Evolutionary conservation across 108 stramenopile genomes (phyloP), one percentile per base, ranked within the genome.

Genomic region (Mediolabrus comicus): DNA sequence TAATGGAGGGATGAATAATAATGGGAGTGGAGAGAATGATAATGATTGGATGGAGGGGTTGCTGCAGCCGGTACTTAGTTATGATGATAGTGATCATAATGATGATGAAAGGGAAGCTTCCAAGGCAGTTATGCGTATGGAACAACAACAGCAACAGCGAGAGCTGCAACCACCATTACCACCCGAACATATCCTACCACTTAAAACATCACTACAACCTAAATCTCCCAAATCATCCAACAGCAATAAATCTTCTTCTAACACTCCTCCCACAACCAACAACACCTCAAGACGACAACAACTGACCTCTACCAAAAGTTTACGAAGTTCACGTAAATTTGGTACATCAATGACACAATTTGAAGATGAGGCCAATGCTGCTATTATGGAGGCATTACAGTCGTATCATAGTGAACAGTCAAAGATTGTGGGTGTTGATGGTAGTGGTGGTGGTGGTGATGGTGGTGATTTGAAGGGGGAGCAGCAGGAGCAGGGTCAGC

Each of bases 331-430:
- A 41, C 24, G 25, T 2, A 39, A 28, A 9, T 14, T 26, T 13
- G 43, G 34, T n/a, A 63, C 30, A 54, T 61, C 62, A 10, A 28
- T 35, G 0, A 29, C 62, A 17, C 68, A 77, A 59, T 77, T 77
- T 34, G 68, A 65, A 31, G 46, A 77, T 43, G 76, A 77, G 62
- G 76, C 69, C 29, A 68, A 77, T 36, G 16, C 31, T n/a, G 68
- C 61, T 1, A 77, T 77, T 65, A 41, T 77, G 4, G 43, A 54
- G 36, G 76, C 76, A 13, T 11, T 77, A 29, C 28, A 56, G 0
- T 28, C 16, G 19, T 53, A 76, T 31, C 53, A 63, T 32, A 34
- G 62, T 27, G 36, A 26, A 7, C 38, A 39, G 38, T 13, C 10
- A n/a, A n/a, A 39, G 10, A 1, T 39, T 3, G 13, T 39, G 38